Percentiles rank a stretch among this genome's conserved stretches.
phyloP scores from a whole-genome alignment of 2,329 filamentous ascomycete species.

The Ilyonectria robusta region DNA sequence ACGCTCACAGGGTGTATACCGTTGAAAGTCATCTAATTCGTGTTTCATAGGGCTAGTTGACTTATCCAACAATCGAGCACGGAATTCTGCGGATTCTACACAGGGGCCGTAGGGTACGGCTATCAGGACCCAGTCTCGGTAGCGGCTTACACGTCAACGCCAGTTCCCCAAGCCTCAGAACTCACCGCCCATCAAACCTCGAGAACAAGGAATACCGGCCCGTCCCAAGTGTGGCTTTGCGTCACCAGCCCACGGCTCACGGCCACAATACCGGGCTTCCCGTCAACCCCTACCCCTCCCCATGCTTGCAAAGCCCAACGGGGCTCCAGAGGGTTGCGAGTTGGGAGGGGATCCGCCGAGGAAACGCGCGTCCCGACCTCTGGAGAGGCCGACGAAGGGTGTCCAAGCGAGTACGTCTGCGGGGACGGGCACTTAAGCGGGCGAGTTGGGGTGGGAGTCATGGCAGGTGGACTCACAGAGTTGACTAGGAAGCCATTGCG shows the following conservation, averaged over 20 bases:
- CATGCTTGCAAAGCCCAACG: background rate
- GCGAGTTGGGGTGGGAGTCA: background rate
- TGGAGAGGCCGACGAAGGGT: slow-evolving; percentile 10
- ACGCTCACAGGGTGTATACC: background rate
- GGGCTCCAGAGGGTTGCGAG: slow-evolving; percentile 24
- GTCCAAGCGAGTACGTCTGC: background rate
- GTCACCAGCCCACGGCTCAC: slow-evolving; percentile 16
- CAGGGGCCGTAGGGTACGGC: slow-evolving; percentile 8
- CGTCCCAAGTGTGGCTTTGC: slow-evolving; percentile 14
- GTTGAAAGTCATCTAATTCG: background rate
- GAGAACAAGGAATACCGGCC: background rate
- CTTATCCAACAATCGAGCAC: background rate
- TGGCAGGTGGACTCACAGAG: background rate
- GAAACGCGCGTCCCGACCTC: slow-evolving; percentile 42
- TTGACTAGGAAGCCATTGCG: background rate
- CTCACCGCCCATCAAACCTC: slow-evolving; percentile 8
- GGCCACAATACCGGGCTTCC: slow-evolving; percentile 2
- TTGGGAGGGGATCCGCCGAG: slow-evolving; percentile 28
- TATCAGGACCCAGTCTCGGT: slow-evolving; percentile 3
- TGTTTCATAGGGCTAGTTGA: background rate
- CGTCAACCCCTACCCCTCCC: background rate
- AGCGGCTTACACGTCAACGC: slow-evolving; percentile 20
- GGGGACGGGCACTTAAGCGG: background rate
- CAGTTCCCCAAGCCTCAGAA: slow-evolving; percentile 14
- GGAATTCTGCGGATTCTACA: background rate